A percentile compares a stretch with the other conserved stretches of the same genome.
Conservation (phyloP, 2,329 filamentous ascomycete species). For the Pestalotiopsis sp. region DNA sequence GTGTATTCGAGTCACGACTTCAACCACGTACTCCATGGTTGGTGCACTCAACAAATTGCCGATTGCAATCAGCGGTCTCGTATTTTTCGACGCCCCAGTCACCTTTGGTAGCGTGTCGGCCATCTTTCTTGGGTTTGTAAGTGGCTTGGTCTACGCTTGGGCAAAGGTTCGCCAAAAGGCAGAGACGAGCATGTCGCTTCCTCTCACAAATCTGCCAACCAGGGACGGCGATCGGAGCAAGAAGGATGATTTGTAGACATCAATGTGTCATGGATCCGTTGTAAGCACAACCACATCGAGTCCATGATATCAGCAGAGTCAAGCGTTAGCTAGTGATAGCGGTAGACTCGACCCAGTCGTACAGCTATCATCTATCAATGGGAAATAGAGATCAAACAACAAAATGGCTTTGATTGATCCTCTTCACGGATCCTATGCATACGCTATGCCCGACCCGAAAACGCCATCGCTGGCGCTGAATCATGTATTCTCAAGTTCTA, state of each 20-base stretch:
- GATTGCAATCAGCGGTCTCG: conserved; percentile 84
- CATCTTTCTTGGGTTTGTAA: conserved; percentile 88
- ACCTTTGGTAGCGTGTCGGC: conserved; percentile 91
- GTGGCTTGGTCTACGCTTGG: conserved; percentile 86
- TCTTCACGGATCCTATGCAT: neutral
- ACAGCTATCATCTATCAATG: neutral
- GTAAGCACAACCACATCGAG: neutral
- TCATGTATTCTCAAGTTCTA: neutral
- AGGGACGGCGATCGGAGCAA: conserved; percentile 61
- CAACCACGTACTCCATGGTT: conserved; percentile 99
- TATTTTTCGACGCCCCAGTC: conserved; percentile 94
- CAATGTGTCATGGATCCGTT: neutral
- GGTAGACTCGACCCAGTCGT: neutral
- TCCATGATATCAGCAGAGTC: neutral
- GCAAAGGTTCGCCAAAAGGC: conserved; percentile 81
- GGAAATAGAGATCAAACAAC: neutral
- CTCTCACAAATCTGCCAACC: conserved; percentile 64
- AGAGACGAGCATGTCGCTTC: conserved; percentile 64
- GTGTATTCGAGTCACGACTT: conserved; percentile 97
- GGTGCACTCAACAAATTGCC: conserved; percentile 98
- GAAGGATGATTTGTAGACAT: conserved; percentile 1
- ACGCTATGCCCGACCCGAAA: conserved; percentile 1
- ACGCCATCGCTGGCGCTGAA: conserved; percentile 7
- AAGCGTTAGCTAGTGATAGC: neutral
- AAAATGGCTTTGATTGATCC: neutral